phyloP scores from a whole-genome alignment of 495 filamentous ascomycete genomes.

The Lophiostoma macrostomum region DNA sequence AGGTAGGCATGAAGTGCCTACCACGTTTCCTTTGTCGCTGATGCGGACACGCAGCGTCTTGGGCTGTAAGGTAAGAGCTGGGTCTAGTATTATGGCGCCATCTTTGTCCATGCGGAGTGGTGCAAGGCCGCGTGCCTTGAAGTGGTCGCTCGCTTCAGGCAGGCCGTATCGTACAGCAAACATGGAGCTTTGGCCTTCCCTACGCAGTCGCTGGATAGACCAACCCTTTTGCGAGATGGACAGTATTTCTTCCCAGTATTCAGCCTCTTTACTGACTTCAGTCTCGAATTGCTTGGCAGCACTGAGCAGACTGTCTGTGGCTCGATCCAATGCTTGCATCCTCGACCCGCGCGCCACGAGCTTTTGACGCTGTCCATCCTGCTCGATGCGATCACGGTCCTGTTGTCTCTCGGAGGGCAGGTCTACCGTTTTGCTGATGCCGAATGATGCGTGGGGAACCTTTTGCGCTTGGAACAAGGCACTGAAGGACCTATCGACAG shows the following conservation, averaged over 20 bases:
- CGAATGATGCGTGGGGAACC: slow-evolving; percentile 71
- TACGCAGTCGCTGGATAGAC: slow-evolving; percentile 71
- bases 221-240: slow-evolving; percentile 79
- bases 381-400: slow-evolving; percentile 35
- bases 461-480: slow-evolving; percentile 52
- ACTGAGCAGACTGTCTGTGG: slow-evolving; percentile 70
- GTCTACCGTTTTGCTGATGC: slow-evolving; percentile 64
- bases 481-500: slow-evolving; percentile 67
- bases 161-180: slow-evolving; percentile 89
- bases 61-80: slow-evolving; percentile 57
- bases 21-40: slow-evolving; percentile 43
- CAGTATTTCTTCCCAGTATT: slow-evolving; percentile 85
- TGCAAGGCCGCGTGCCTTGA: slow-evolving; percentile 73
- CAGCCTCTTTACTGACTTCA: slow-evolving; percentile 73
- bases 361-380: slow-evolving; percentile 53
- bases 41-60: slow-evolving; percentile 64
- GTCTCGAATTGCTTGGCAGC: slow-evolving; percentile 68
- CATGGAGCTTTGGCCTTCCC: slow-evolving; percentile 58
- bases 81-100: slow-evolving; percentile 71
- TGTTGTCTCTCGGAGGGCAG: slow-evolving; percentile 47
- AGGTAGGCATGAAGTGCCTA: slow-evolving; percentile 53
- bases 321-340: slow-evolving; percentile 66
- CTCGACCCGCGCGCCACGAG: slow-evolving; percentile 73
- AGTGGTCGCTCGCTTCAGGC: slow-evolving; percentile 71
- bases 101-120: slow-evolving; percentile 70